Base-by-base conservation (phyloP, 108 stramenopile species). In the Aurantiochytrium sp. region DNA sequence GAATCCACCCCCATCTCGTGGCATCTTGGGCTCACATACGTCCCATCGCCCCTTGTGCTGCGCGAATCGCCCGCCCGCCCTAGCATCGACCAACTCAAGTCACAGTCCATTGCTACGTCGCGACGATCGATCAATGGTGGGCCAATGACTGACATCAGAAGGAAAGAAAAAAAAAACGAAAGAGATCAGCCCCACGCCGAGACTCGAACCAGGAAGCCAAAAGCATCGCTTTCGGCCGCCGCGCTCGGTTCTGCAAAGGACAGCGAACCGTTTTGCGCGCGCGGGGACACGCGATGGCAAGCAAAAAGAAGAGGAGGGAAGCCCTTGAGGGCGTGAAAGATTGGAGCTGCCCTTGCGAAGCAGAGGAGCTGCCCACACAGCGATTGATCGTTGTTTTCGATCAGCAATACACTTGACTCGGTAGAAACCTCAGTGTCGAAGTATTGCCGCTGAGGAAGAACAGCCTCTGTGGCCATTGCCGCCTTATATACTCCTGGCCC, bases 381-480 rank as follows among this genome's bases (percentile, higher is more conserved):
- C 64, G 64, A 69, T 69, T 69, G 64, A 69, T 69, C 64, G 64
- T 69, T 69, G 64, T 69, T 69, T 69, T 69, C 64, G 64, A 69
- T 69, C 64, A 69, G 64, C 64, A 69, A 69, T 69, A 69, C 64
- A 69, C 64, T 69, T 69, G 64, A 69, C 64, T 69, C 64, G 64
- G 64, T 69, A 69, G 64, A 69, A 69, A 69, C 64, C 64, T 69
- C 64, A 69, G 64, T 69, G 64, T 69, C 64, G 64, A 69, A 69
- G 64, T 69, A 69, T 69, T 69, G 64, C 64, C 64, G 64, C 64
- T 69, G 64, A 69, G 64, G 64, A 69, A 69, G 64, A 69, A 69
- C 64, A 69, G 25, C 64, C 42, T 18, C 0, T 10, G 64, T 18
- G 64, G 8, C 35, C 8, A 28, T 10, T 6, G 64, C 14, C 42